Conservation (phyloP, 2,329 filamentous ascomycete genomes). For the Sporothrix phasma region DNA sequence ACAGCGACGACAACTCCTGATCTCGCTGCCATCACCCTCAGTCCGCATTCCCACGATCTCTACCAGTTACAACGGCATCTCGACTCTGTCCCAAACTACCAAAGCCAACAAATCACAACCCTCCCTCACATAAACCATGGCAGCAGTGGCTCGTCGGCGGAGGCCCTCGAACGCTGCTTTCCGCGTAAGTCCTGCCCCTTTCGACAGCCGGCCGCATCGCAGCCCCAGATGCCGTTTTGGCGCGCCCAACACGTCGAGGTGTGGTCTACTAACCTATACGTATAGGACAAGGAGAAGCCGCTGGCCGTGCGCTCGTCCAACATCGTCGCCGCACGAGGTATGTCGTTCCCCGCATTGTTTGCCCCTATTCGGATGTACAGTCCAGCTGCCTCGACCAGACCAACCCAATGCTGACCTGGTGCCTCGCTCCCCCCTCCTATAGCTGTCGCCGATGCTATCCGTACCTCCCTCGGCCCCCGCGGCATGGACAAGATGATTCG, state of each 20-base stretch:
- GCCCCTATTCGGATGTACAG: background rate
- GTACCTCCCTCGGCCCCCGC: slow-evolving; percentile 89
- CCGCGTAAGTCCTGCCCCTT: slow-evolving; percentile 35
- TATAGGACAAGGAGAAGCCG: slow-evolving; percentile 89
- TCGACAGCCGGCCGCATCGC: background rate
- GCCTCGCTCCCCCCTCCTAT: background rate
- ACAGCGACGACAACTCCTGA: background rate
- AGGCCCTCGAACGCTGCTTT: slow-evolving; percentile 44
- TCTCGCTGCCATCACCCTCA: background rate
- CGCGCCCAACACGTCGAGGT: background rate
- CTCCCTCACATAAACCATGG: slow-evolving; percentile 26
- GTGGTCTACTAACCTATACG: slow-evolving; percentile 12
- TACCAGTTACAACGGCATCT: background rate
- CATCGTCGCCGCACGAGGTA: slow-evolving; percentile 93
- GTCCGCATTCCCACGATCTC: background rate
- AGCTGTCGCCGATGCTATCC: slow-evolving; percentile 96
- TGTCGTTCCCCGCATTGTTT: slow-evolving; percentile 19
- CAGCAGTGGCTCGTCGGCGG: slow-evolving; percentile 36
- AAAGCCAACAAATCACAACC: background rate
- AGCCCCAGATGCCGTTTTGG: background rate
- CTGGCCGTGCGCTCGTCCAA: slow-evolving; percentile 92
- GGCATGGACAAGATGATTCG: slow-evolving; percentile 99
- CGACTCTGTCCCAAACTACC: background rate
- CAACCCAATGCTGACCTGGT: slow-evolving; percentile 17
- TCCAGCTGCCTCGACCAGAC: background rate